phyloP scores from a whole-genome alignment of 176 grass and related monocot genomes.

The Saccharum officinarum region DNA sequence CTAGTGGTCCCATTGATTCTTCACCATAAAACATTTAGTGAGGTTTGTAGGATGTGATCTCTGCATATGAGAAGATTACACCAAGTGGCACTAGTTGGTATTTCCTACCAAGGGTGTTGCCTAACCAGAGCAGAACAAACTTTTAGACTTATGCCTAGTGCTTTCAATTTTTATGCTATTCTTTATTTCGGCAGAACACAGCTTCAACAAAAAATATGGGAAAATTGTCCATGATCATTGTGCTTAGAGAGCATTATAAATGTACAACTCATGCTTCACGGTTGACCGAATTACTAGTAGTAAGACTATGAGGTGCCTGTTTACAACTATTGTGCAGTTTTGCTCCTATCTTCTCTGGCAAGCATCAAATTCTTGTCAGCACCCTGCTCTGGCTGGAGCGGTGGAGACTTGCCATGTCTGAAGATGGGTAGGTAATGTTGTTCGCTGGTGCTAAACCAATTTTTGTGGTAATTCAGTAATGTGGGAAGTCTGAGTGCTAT shows the following conservation, averaged over 20 bases:
- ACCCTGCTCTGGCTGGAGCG: not conserved
- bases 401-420: not conserved
- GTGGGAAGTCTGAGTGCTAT: not conserved
- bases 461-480: constrained; percentile 5
- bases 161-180: not conserved
- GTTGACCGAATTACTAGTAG: not conserved
- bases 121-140: not conserved
- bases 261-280: too few relatives aligned
- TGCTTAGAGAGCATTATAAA: constrained; percentile 6
- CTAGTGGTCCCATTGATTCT: not conserved
- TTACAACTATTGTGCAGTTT: not conserved
- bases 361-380: not conserved
- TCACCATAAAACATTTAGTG: not conserved
- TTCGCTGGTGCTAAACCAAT: not conserved
- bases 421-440: constrained; percentile 1
- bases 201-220: not conserved
- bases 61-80: not conserved
- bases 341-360: not conserved
- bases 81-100: not conserved
- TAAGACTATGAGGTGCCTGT: not conserved
- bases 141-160: not conserved
- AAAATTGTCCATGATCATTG: not conserved
- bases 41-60: not conserved
- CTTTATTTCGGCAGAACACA: not conserved
- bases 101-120: not conserved